Evolutionary conservation across 2,329 filamentous ascomycete genomes (phyloP).

Genomic region (Pseudogymnoascus sp.): DNA sequence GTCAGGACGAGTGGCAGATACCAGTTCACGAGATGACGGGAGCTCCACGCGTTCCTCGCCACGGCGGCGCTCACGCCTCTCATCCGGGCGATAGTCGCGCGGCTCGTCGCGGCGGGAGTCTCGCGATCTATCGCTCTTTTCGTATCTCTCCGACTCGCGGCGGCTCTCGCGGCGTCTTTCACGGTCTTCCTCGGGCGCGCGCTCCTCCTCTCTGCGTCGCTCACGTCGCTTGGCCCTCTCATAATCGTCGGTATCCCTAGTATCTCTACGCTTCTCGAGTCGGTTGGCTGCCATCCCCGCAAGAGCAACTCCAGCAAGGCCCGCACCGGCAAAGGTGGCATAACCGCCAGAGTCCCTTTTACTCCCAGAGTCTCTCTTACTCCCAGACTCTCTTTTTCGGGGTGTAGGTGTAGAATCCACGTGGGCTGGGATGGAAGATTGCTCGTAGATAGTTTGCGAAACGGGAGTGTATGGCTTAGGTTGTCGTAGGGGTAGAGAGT

Average conservation of each 20-base stretch:
- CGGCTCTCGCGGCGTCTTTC: slow-evolving; percentile 1
- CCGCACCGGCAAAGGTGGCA: slow-evolving; percentile 20
- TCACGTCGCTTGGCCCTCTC: slow-evolving; percentile 22
- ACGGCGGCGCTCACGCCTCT: slow-evolving; percentile 12
- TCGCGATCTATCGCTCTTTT: slow-evolving; percentile 8
- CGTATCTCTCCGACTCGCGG: neutral
- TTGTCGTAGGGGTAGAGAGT: slow-evolving; percentile 67
- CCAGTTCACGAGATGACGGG: neutral
- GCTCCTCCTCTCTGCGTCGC: slow-evolving; percentile 25
- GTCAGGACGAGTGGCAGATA: neutral
- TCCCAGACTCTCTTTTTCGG: slow-evolving; percentile 3
- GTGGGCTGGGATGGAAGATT: slow-evolving; percentile 18
- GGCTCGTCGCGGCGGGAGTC: slow-evolving; percentile 13
- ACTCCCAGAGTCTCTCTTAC: neutral
- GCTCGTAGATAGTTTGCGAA: slow-evolving; percentile 57
- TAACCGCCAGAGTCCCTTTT: slow-evolving; percentile 21
- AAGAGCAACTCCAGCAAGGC: slow-evolving; percentile 37
- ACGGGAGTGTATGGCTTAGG: slow-evolving; percentile 73
- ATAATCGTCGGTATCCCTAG: slow-evolving; percentile 21
- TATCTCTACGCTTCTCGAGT: slow-evolving; percentile 23
- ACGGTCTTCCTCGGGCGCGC: neutral
- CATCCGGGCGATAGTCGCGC: slow-evolving; percentile 12
- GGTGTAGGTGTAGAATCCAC: slow-evolving; percentile 8
- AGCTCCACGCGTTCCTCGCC: slow-evolving; percentile 21
- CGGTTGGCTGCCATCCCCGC: slow-evolving; percentile 36